Conservation (phyloP, 2,329 filamentous ascomycete genomes). For the Chaetomium strumarium region DNA sequence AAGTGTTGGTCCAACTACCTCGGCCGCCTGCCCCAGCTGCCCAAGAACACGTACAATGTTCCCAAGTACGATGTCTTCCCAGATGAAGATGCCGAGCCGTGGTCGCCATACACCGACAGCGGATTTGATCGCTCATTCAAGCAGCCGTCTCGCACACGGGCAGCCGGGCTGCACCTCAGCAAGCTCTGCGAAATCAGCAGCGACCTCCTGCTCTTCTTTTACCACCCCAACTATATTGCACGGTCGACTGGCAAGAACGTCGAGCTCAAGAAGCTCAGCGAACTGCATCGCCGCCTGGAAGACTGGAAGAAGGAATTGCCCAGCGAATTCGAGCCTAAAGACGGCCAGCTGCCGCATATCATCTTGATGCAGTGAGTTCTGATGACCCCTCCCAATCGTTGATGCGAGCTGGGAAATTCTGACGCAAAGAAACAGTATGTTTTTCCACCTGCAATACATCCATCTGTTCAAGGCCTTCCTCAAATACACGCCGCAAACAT, state of each 20-base stretch:
- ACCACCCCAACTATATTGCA: constrained; percentile 67
- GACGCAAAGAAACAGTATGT: constrained; percentile 65
- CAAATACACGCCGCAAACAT: constrained; percentile 76
- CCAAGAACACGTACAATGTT: constrained; percentile 71
- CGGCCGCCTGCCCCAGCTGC: constrained; percentile 81
- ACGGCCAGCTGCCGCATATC: constrained; percentile 82
- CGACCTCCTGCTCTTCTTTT: constrained; percentile 83
- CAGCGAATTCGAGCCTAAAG: constrained; percentile 79
- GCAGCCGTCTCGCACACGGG: constrained; percentile 77
- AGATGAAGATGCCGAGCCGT: constrained; percentile 75
- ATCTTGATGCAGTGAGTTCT: constrained; percentile 71
- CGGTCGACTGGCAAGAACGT: constrained; percentile 65
- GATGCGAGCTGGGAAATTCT: neutral
- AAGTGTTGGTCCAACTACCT: constrained; percentile 99
- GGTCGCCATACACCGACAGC: constrained; percentile 83
- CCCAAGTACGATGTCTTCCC: constrained; percentile 90
- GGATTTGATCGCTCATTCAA: constrained; percentile 67
- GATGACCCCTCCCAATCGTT: neutral
- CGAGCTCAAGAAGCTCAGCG: constrained; percentile 87
- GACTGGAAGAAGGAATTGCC: constrained; percentile 82
- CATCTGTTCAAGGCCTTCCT: constrained; percentile 93
- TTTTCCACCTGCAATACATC: constrained; percentile 92
- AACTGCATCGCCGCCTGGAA: constrained; percentile 83
- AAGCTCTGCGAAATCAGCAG: constrained; percentile 89
- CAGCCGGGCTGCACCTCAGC: constrained; percentile 74